A percentile compares a stretch with the other conserved stretches of the same genome.
phyloP scores from a whole-genome alignment of 108 stramenopile genomes.

The Discostella stelligeroides region DNA sequence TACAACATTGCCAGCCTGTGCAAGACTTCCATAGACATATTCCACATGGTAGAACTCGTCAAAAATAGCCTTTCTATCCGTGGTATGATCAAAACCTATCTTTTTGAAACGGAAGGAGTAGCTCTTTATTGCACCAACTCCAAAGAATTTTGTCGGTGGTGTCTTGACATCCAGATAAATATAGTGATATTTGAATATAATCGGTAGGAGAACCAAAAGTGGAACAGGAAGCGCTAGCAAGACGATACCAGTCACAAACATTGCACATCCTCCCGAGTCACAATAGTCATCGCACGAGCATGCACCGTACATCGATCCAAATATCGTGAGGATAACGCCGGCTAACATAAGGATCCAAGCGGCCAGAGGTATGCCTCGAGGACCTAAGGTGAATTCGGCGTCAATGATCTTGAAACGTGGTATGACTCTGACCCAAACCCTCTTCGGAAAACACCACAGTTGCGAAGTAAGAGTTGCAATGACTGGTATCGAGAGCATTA shows the following conservation, averaged over 20 bases:
- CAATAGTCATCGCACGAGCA: conserved; percentile 3
- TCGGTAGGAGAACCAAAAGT: conserved; percentile 19
- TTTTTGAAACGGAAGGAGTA: conserved; percentile 30
- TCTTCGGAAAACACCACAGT: conserved; percentile 46
- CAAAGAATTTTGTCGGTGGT: neutral
- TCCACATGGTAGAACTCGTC: conserved; percentile 28
- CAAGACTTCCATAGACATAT: conserved; percentile 26
- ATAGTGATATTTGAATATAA: conserved; percentile 26
- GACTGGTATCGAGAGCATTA: neutral
- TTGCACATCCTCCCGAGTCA: conserved; percentile 14
- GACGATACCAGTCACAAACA: conserved; percentile 14
- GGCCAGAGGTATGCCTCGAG: conserved; percentile 5
- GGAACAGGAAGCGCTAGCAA: conserved; percentile 18
- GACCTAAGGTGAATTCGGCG: conserved; percentile 16
- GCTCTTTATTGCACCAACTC: neutral
- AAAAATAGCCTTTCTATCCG: conserved; percentile 24
- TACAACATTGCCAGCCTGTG: conserved; percentile 10
- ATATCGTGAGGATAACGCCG: conserved; percentile 11
- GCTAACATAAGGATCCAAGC: conserved; percentile 5
- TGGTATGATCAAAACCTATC: conserved; percentile 28
- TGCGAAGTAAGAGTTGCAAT: conserved; percentile 24
- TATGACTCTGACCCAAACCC: conserved; percentile 8
- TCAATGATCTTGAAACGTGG: conserved; percentile 47
- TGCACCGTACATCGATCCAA: conserved; percentile 16
- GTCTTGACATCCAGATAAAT: conserved; percentile 31